Evolutionary conservation across 208 protist genomes (phyloP).

Genomic region (Hexamita inflata): DNA sequence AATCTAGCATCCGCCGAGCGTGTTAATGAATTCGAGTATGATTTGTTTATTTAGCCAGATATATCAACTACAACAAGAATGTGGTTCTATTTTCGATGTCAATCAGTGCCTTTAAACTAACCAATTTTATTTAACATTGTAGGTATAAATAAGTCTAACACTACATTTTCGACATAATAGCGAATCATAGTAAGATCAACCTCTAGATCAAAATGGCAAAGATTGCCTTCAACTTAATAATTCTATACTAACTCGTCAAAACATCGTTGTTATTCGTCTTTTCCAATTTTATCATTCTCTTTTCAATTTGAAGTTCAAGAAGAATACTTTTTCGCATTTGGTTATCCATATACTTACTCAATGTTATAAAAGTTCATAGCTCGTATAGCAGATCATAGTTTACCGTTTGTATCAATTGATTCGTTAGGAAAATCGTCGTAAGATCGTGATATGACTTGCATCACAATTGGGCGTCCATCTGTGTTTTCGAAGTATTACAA

Average conservation of each 20-base stretch:
- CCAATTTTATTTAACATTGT: slow-evolving; percentile 16
- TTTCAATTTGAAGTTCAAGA: slow-evolving; percentile 15
- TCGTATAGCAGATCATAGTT: neutral
- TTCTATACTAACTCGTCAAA: slow-evolving; percentile 7
- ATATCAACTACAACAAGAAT: neutral
- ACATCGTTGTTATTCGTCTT: slow-evolving; percentile 2
- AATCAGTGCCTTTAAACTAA: neutral
- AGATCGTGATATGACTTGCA: no score
- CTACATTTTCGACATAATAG: slow-evolving; percentile 7
- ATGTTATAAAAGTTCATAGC: slow-evolving; percentile 24
- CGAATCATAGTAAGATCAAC: slow-evolving; percentile 1
- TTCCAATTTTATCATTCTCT: neutral
- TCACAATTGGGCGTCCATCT: no score
- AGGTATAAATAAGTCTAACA: neutral
- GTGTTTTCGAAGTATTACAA: neutral
- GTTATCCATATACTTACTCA: slow-evolving; percentile 21
- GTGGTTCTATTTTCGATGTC: slow-evolving; percentile 19
- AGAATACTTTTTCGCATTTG: slow-evolving; percentile 29
- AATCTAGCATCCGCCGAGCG: slow-evolving; percentile 12
- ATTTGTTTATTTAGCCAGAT: slow-evolving; percentile 22
- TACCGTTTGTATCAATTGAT: neutral
- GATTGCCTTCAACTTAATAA: neutral
- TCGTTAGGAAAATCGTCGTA: neutral
- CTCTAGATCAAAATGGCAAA: slow-evolving; percentile 5
- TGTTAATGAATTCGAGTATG: neutral